Evolutionary conservation across 768 basidiomycete species (phyloP), one percentile per base, ranked within the genome.

Genomic region (Postia placenta): DNA sequence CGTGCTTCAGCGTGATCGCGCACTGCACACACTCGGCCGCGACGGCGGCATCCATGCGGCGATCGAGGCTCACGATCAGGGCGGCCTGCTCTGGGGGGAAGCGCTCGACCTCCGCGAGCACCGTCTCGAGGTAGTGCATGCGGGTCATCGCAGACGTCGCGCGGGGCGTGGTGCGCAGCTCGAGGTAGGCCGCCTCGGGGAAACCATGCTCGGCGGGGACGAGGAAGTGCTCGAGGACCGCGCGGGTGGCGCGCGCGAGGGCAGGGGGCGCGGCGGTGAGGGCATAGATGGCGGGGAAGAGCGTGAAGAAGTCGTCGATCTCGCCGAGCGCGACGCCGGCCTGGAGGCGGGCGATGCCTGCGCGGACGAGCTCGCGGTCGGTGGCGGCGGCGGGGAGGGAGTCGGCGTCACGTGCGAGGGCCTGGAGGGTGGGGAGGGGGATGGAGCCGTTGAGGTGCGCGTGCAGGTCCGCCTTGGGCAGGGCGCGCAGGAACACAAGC

Each of bases 401-500:
- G 15, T 33, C 15, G 30, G 30, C 7, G 30, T 79, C 71, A 7
- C 56, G 54, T 0, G 83, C 85, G 12, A 92, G 78, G 6, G 79
- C 73, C 53, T 80, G 78, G 0, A 92, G 74, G 23, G 79, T 65
- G 0, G 66, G 45, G 22, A 90, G 66, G 0, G 90, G 90, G 27
- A 92, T 91, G 9, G 81, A 92, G 0, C 89, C 89, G 56, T 91
- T 91, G 3, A 91, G 75, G 59, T 92, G 89, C 0, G 89, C 90
- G 53, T 92, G 90, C 0, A 92, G 74, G 60, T 93, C 90, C 1
- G 89, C 87, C 64, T 92, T 92, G 9, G 85, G 85, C 0, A 91
- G 72, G 1, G 53, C 49, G 42, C 76, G 69, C 37, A 92, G 68
- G 63, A 91, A 92, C 4, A 61, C 28, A 20, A 82, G 43, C 54